Percentiles rank a stretch among this genome's conserved stretches.
phyloP scores from a whole-genome alignment of 108 stramenopile genomes.

The Nitzschia palea region DNA sequence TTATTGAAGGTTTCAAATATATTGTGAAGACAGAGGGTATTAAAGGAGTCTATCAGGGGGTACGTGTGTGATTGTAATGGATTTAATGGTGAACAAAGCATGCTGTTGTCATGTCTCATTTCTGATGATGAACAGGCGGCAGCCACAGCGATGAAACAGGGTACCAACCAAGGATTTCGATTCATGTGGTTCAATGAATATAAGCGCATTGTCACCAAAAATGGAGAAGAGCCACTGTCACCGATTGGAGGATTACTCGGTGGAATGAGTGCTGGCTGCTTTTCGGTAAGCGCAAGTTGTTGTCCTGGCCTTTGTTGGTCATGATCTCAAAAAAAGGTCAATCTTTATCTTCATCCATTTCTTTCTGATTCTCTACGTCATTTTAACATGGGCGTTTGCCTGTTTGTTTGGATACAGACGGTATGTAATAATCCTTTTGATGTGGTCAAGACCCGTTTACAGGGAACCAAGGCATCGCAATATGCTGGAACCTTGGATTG shows the following conservation, averaged over 20 bases:
- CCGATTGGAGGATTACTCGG: constrained; percentile 89
- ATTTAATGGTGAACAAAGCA: not conserved
- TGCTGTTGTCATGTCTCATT: not conserved
- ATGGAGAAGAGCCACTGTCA: constrained; percentile 74
- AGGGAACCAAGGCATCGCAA: constrained; percentile 87
- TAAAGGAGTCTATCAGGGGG: constrained; percentile 94
- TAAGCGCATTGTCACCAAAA: constrained; percentile 78
- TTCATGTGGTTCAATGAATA: constrained; percentile 99
- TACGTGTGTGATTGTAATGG: constrained; percentile 3
- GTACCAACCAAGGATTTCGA: constrained; percentile 95
- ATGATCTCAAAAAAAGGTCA: too few species aligned
- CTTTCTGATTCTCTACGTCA: too few species aligned
- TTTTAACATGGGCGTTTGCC: too few species aligned
- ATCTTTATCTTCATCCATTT: too few species aligned
- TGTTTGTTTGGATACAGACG: constrained; percentile 38
- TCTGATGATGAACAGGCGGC: constrained; percentile 25
- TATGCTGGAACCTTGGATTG: constrained; percentile 91
- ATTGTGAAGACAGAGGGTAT: constrained; percentile 89
- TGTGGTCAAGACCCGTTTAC: constrained; percentile 98
- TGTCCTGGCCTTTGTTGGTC: too few species aligned
- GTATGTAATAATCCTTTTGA: constrained; percentile 97
- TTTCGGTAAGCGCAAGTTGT: constrained; percentile 52
- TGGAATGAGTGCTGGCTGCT: constrained; percentile 96
- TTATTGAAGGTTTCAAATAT: constrained; percentile 76
- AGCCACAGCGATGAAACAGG: constrained; percentile 97